These are phyloP conservation scores for Pinus albicaulis DNA, from an alignment of 75 land plant genomes.

Conservation along the genomic window DNA sequence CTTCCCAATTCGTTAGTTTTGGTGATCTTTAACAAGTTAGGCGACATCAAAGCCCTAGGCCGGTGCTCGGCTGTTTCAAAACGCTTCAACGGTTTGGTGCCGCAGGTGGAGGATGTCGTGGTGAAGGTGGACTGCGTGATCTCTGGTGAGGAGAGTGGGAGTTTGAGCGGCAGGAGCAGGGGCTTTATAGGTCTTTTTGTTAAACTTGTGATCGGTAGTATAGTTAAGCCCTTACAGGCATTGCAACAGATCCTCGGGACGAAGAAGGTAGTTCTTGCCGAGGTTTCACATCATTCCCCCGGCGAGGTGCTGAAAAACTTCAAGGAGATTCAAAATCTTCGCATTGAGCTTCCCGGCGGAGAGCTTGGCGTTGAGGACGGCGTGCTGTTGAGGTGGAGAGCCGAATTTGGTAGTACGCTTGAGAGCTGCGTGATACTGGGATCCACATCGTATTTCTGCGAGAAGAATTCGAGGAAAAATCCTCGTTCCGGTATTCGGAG, in stretches of 20 bases:
- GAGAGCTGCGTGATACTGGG: slow-evolving; percentile 85
- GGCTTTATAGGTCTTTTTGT: slow-evolving; percentile 40
- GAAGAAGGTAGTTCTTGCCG: slow-evolving; percentile 37
- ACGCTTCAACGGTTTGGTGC: slow-evolving; percentile 36
- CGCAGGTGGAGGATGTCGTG: slow-evolving; percentile 31
- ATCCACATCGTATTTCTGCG: slow-evolving; percentile 12
- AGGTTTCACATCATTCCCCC: slow-evolving; percentile 65
- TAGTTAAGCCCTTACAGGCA: slow-evolving; percentile 43
- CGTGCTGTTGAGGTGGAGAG: slow-evolving; percentile 79
- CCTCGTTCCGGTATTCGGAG: background rate
- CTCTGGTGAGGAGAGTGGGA: slow-evolving; percentile 19
- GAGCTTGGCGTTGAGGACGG: slow-evolving; percentile 88
- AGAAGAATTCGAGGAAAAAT: too few species aligned
- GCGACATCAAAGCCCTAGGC: slow-evolving; percentile 46
- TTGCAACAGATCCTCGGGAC: slow-evolving; percentile 49
- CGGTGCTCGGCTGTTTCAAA: slow-evolving; percentile 38
- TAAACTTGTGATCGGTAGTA: slow-evolving; percentile 39
- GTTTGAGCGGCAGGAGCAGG: slow-evolving; percentile 14
- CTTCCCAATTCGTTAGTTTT: slow-evolving; percentile 59
- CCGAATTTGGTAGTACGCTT: slow-evolving; percentile 88
- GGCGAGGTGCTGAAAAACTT: slow-evolving; percentile 70
- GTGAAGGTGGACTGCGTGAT: slow-evolving; percentile 46
- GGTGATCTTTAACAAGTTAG: slow-evolving; percentile 55
- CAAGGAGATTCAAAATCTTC: slow-evolving; percentile 56
- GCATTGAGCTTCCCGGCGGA: slow-evolving; percentile 82